These are phyloP conservation scores for Blastocrithidia nonstop DNA, from an alignment of 208 protist genomes.

Conservation along the genomic window DNA sequence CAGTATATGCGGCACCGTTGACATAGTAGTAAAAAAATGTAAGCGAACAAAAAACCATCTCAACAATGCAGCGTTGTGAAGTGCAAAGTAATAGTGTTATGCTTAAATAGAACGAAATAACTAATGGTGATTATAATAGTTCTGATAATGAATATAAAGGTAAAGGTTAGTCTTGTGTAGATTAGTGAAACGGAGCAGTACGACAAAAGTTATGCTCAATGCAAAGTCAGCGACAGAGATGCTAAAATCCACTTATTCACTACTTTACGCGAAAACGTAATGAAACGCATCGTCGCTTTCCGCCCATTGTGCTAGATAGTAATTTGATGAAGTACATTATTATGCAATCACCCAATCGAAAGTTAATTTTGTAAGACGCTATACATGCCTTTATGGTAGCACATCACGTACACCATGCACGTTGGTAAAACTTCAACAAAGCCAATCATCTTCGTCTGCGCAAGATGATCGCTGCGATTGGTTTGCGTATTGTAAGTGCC, in stretches of 20 bases:
- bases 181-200: too few relatives aligned
- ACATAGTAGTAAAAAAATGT: constrained; percentile 17
- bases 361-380: constrained; percentile 48
- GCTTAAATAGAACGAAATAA: too few relatives aligned
- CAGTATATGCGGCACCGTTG: constrained; percentile 19
- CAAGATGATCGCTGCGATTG: constrained; percentile 17
- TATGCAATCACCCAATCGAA: constrained; percentile 30
- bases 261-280: constrained; percentile 38
- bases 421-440: constrained; percentile 7
- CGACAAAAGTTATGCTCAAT: too few relatives aligned
- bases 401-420: constrained; percentile 12
- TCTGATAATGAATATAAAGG: too few relatives aligned
- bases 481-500: constrained; percentile 27
- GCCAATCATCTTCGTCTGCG: constrained; percentile 9
- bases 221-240: too few relatives aligned
- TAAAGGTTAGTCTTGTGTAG: too few relatives aligned
- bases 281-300: constrained; percentile 6
- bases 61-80: constrained; percentile 4
- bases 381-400: constrained; percentile 39
- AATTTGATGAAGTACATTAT: constrained; percentile 26
- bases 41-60: constrained; percentile 5
- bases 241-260: constrained; percentile 37
- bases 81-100: too few relatives aligned
- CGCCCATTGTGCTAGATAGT: constrained; percentile 26
- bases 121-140: too few relatives aligned